A percentile compares a stretch with the other conserved stretches of the same genome.
phyloP scores from a whole-genome alignment of 2,329 filamentous ascomycete genomes.

The Colletotrichum cereale region DNA sequence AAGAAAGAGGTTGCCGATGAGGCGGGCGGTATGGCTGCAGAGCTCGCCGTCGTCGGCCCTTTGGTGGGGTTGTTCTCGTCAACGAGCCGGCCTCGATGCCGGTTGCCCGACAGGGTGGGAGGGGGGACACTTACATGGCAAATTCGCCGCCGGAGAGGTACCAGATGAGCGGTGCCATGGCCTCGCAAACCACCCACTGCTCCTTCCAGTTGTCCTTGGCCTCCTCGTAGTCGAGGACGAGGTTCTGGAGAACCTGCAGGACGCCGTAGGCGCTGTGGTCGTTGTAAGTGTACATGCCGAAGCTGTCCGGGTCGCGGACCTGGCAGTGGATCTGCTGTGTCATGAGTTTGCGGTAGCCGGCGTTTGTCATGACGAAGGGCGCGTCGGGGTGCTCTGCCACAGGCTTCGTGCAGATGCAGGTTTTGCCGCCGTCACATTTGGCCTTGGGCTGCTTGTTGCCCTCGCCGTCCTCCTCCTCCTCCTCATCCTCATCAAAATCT shows the following conservation, averaged over 20 bases:
- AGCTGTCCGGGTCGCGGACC: conserved; percentile 51
- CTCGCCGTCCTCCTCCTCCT: conserved; percentile 38
- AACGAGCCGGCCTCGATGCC: background rate
- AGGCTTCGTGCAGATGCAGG: conserved; percentile 35
- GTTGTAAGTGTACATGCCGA: conserved; percentile 58
- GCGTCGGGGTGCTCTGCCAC: conserved; percentile 40
- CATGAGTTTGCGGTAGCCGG: conserved; percentile 31
- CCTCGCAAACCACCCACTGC: conserved; percentile 57
- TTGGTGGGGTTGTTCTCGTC: conserved; percentile 2
- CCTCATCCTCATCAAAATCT: background rate
- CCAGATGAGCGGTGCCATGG: conserved; percentile 48
- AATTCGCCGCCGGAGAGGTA: conserved; percentile 31
- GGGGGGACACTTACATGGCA: background rate
- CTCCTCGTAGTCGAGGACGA: conserved; percentile 54
- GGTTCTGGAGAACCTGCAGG: conserved; percentile 58
- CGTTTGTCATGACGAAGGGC: conserved; percentile 35
- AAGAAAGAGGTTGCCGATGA: conserved; percentile 52
- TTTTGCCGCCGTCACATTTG: conserved; percentile 43
- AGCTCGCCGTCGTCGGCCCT: conserved; percentile 36
- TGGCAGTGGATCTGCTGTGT: conserved; percentile 23
- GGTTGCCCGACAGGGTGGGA: background rate
- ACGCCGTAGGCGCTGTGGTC: conserved; percentile 55
- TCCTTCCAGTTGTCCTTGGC: conserved; percentile 51
- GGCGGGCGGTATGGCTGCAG: conserved; percentile 45
- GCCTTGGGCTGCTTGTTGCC: conserved; percentile 19